phyloP scores from a whole-genome alignment of 2,329 filamentous ascomycete genomes.

The Colletotrichum magnum region DNA sequence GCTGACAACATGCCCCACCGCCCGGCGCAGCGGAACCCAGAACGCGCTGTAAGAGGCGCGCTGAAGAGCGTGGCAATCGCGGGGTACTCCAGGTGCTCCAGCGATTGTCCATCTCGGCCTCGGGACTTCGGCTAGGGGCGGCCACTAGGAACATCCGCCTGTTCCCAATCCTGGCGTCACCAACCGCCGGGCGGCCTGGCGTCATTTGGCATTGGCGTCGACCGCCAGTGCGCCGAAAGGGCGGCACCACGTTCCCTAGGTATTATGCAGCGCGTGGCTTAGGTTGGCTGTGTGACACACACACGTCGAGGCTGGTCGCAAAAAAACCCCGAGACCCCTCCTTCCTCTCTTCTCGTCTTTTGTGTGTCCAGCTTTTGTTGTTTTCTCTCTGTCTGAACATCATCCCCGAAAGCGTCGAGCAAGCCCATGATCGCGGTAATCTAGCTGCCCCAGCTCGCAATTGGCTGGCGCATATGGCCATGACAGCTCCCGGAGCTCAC shows the following conservation, averaged over 20 bases:
- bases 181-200: slow-evolving; percentile 11
- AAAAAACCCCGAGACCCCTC: slow-evolving; percentile 14
- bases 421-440: slow-evolving; percentile 36
- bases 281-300: slow-evolving; percentile 26
- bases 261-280: slow-evolving; percentile 25
- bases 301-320: neutral
- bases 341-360: neutral
- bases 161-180: slow-evolving; percentile 31
- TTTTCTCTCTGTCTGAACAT: neutral
- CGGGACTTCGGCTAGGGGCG: slow-evolving; percentile 39
- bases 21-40: slow-evolving; percentile 37
- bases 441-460: slow-evolving; percentile 39
- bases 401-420: neutral
- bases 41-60: slow-evolving; percentile 31
- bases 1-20: slow-evolving; percentile 22
- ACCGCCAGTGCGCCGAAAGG: slow-evolving; percentile 26
- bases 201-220: slow-evolving; percentile 23
- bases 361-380: neutral
- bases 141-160: slow-evolving; percentile 28
- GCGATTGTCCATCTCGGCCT: slow-evolving; percentile 33
- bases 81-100: slow-evolving; percentile 28
- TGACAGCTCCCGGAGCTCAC: slow-evolving; percentile 40
- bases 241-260: slow-evolving; percentile 23
- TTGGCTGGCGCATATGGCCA: slow-evolving; percentile 38
- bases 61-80: slow-evolving; percentile 28